Evolutionary conservation across 805 yeast genomes (phyloP), one percentile per base, ranked within the genome.

Genomic region (Saccharomycopsis sp.): DNA sequence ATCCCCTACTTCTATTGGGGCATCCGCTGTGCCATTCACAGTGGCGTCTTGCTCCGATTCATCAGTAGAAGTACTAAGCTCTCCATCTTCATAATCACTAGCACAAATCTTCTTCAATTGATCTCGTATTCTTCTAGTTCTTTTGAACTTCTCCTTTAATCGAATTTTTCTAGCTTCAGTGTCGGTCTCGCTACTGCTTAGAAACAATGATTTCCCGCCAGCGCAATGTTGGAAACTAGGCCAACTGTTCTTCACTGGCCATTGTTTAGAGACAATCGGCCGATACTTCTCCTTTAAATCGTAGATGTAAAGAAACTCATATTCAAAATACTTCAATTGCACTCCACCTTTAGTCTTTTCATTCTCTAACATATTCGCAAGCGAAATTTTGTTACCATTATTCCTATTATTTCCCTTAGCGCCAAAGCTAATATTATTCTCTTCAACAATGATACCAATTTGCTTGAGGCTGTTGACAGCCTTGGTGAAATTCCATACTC

Each of bases 401-500:
- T 26, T 26, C 7, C 35, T 8, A 31, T 31, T 31, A 14, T 7
- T 20, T n/a, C n/a, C 13, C 31, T n/a, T 27, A 11, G 31, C 31
- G 11, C 31, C 31, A 27, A 11, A 11, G 13, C 13, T n/a, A n/a
- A 11, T 27, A n/a, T 27, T 27, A 14, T 31, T 20, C 7, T 31
- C 19, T 9, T 31, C 35, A 9, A 31, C 17, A 20, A 11, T 35
- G 14, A 41, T 22, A 13, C 51, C 51, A 26, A 40, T 24, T 16
- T 36, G 27, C 13, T 41, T 44, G 9, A 44, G 33, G 11, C 44
- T 28, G 7, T 35, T 39, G 5, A 29, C 26, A 2, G 35, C 23
- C 16, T 48, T 48, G 8, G 16, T 16, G 27, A 20, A 41, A 22
- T 17, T 35, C 51, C 51, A 48, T 3, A 48, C 51, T 20, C 45